Evolutionary conservation across 805 yeast species (phyloP), one percentile per base, ranked within the genome.

Genomic region (Tetrapisispora namnaoensis): DNA sequence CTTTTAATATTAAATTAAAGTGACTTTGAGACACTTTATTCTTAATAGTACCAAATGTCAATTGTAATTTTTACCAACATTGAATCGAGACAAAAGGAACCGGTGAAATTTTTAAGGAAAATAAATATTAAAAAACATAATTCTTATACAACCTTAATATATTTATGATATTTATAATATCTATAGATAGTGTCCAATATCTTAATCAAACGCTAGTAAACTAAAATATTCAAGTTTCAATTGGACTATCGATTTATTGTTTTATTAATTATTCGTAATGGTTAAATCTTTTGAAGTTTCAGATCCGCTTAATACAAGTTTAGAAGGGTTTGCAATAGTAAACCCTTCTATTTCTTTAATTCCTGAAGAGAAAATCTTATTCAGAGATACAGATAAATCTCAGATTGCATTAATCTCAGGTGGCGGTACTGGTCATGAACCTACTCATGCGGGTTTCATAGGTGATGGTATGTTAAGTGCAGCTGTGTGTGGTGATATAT

Each of bases 341-440:
- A 66, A 71, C 47, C 73, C 73, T 17, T 62, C 68, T 2, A 54
- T 71, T 16, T 59, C 69, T 1, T 53, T 69, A 17, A 57, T 70
- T 30, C 65, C 65, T 27, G 63, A 64, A 22, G 74, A 71, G 48
- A 71, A 69, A 46, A 55, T 72, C 11, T 54, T 71, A 18, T 68
- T 61, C 54, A 63, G 75, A 46, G 55, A 60, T 28, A 62, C 60
- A 17, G 53, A 57, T 45, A 52, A 68, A 47, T 68, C 72, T 27
- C 83, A 86, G 58, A 84, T 89, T 41, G 77, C 86, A 6, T 60
- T 90, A 45, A 69, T 90, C 27, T 81, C 95, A 34, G 96, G 97
- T 51, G 98, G 98, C 49, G 97, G 97, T 27, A 80, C 90, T 14
- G 98, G 98, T 44, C 98, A 90, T 62, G 98, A 90, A 67, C 97